Evolutionary conservation across 345 rosid genomes (phyloP).

Genomic region (Ailanthus altissimus): DNA sequence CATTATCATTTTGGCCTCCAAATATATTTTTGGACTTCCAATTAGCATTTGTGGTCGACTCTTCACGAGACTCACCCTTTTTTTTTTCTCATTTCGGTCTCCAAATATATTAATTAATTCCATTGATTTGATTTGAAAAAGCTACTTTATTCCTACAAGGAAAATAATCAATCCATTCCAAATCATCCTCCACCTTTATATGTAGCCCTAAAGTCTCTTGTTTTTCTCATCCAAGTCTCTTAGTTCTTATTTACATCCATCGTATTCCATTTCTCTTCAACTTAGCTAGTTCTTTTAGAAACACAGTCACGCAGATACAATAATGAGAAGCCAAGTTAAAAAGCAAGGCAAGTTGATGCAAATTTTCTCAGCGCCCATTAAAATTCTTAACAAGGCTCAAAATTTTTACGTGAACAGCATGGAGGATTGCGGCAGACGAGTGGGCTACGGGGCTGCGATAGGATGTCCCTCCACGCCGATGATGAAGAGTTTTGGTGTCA

Average conservation of each 20-base stretch:
- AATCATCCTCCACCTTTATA: not conserved
- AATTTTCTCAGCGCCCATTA: constrained; percentile 31
- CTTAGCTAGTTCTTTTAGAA: not conserved
- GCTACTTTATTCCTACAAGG: too few species aligned
- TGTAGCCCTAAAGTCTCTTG: not conserved
- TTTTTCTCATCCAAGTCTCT: not conserved
- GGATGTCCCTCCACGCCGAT: constrained; percentile 7
- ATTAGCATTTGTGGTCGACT: too few species aligned
- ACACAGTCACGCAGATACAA: not conserved
- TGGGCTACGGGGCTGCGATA: constrained; percentile 18
- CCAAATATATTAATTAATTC: too few species aligned
- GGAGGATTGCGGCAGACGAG: constrained; percentile 30
- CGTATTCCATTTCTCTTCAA: not conserved
- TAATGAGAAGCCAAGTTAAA: constrained; percentile 26
- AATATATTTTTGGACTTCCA: too few species aligned
- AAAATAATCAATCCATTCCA: not conserved
- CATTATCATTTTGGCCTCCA: too few species aligned
- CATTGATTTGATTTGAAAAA: too few species aligned
- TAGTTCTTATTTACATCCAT: not conserved
- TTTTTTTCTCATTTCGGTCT: too few species aligned
- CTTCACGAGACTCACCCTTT: too few species aligned
- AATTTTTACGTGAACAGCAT: constrained; percentile 37
- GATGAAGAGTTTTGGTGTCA: constrained; percentile 32
- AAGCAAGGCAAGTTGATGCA: constrained; percentile 34
- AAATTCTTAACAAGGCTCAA: constrained; percentile 36